phyloP scores from a whole-genome alignment of 306 rosid species.

The Lathyrus oleraceus region DNA sequence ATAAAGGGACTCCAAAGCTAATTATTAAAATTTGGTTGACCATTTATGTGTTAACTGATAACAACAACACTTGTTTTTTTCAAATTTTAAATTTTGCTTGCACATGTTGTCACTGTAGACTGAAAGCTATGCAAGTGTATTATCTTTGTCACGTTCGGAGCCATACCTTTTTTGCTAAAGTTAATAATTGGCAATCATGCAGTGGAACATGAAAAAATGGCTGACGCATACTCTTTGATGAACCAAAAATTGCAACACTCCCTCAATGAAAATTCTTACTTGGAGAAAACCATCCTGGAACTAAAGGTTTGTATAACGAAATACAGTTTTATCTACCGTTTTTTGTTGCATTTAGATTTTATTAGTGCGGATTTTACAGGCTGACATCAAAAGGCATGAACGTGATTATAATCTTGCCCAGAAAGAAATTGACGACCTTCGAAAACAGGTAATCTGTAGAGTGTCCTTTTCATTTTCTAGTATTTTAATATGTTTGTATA shows the following conservation, averaged over 20 bases:
- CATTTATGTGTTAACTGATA: neutral
- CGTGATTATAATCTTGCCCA: conserved; percentile 69
- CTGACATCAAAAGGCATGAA: conserved; percentile 71
- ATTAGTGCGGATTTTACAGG: conserved; percentile 53
- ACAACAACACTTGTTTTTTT: neutral
- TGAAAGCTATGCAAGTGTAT: conserved; percentile 7
- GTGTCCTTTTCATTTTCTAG: neutral
- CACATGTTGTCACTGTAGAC: conserved; percentile 2
- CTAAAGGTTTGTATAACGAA: conserved; percentile 56
- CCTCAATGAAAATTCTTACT: conserved; percentile 51
- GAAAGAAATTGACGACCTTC: conserved; percentile 79
- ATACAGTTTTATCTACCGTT: neutral
- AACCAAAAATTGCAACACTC: conserved; percentile 76
- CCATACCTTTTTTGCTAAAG: neutral
- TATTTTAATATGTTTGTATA: conserved; percentile 21
- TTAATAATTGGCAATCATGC: conserved; percentile 37
- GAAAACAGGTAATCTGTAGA: conserved; percentile 68
- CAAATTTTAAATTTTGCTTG: neutral
- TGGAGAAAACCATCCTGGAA: conserved; percentile 76
- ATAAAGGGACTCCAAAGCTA: neutral
- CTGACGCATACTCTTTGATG: conserved; percentile 74
- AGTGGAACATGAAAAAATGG: conserved; percentile 91
- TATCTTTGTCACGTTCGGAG: conserved; percentile 17
- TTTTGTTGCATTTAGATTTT: neutral
- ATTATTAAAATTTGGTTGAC: neutral